Evolutionary conservation across 257 asterid species (phyloP), one percentile per base, ranked within the genome.

Genomic region (Hygrophila difformis): DNA sequence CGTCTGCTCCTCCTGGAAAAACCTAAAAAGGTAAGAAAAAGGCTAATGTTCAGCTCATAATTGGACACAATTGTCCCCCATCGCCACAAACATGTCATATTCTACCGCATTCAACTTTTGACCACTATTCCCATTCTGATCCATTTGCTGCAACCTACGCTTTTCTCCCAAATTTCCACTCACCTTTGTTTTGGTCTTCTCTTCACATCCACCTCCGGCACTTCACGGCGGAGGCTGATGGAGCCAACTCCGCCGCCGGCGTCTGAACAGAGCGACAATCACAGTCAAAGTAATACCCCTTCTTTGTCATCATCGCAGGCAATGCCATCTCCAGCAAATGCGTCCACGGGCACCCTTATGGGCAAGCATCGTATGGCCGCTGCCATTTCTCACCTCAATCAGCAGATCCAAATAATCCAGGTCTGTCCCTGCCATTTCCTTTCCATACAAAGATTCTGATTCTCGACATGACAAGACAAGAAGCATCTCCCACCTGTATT

Each of bases 361-460:
- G 82, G 87, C 0, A 78, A 74, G 35, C 87, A 78, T 60, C 69
- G 82, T 51, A 52, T 74, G 49, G 56, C 69, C 1, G 83, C 87
- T 51, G 77, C 87, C 1, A 65, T 78, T 68, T 18, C 82, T 47
- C 47, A 63, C 47, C 80, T 78, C 45, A 74, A 78, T 69, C 77
- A 78, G 44, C 77, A 78, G 68, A 78, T 74, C 68, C 75, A 63
- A 43, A 39, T 44, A 4, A 68, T 74, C 23, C 77, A 78, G 77
- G 87, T 70, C n/a, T 7, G 39, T 6, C n/a, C 3, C 15, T 14
- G 8, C 14, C 2, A n/a, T n/a, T 42, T 17, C 18, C 19, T 11
- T 36, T 42, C 11, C 31, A n/a, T n/a, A n/a, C n/a, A n/a, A 4
- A 9, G 14, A 5, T 3, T 42, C 3, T 31, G 11, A 13, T 21